phyloP scores from a whole-genome alignment of 2,329 filamentous ascomycete species.

The Calonectria ilicicola region DNA sequence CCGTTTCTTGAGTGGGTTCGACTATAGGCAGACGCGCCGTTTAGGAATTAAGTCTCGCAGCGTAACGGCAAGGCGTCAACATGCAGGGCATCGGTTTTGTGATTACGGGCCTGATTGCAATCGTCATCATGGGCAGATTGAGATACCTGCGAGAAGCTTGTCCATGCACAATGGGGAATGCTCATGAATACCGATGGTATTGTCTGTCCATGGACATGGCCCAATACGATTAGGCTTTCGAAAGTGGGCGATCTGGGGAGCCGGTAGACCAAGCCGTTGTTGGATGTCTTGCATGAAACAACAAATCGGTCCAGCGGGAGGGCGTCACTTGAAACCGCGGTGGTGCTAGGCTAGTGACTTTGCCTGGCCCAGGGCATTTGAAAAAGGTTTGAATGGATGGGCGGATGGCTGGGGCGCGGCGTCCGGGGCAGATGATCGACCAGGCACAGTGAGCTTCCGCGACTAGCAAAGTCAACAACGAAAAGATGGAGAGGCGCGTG shows the following conservation, averaged over 20 bases:
- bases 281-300: constrained; percentile 30
- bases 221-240: not conserved
- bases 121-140: constrained; percentile 5
- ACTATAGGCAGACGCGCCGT: not conserved
- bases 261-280: constrained; percentile 4
- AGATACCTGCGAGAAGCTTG: not conserved
- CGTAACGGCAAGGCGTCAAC: not conserved
- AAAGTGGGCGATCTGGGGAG: not conserved
- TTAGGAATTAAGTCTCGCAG: not conserved
- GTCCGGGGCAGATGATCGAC: constrained; percentile 8
- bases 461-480: not conserved
- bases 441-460: constrained; percentile 17
- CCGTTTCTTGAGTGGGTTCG: not conserved
- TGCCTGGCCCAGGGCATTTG: not conserved
- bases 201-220: not conserved
- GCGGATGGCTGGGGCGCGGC: not conserved
- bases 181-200: not conserved
- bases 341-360: not conserved
- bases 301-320: constrained; percentile 31
- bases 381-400: constrained; percentile 4
- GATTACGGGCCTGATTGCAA: not conserved
- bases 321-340: not conserved
- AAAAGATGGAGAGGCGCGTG: not conserved
- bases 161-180: not conserved
- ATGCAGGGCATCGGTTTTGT: not conserved